Base-by-base conservation (phyloP, 1,284 basidiomycete genomes). In the Naganishia cerealis region DNA sequence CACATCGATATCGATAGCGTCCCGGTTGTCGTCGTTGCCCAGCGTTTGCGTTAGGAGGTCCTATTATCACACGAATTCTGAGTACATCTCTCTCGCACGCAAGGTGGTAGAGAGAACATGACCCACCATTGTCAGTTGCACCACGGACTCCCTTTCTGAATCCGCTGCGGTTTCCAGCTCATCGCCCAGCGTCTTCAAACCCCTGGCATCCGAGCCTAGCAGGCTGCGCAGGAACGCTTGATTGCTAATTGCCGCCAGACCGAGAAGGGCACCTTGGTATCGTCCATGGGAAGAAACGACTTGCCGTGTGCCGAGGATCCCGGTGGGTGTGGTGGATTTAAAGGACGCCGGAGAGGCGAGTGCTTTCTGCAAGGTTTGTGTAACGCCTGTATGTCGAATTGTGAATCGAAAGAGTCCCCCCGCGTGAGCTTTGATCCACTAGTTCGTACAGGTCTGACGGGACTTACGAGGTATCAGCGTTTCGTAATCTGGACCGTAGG, bases 361-460 rank as follows among this genome's bases (percentile, higher is more conserved):
- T 0, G 93, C 93, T 15, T 94, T 85, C 8, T 94, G 84, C 7
- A 99, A 85, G 0, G 95, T 97, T 75, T 95, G 94, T 81, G 94
- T 90, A 57, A 98, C 89, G 10, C 95, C 88, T 39, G 91, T 9
- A 50, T 36, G 38, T 33, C 29, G 29, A 6, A 6, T 33, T 33
- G 29, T 2, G 7, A 43, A 46, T 39, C 50, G 18, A 59, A 53
- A 10, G 46, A 54, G 86, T 91, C n/a, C 85, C 92, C 73, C 24
- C 26, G 29, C 16, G 26, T 21, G 5, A 58, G 87, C 29, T 6
- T 33, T 91, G 73, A 87, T 85, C 71, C 3, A 74, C 74, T n/a
- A 77, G 70, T 0, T 38, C 74, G 73, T 38, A 75, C 38, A 15
- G 21, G 72, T 36, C 29, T 55, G 21, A 65, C 52, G 3, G 8